phyloP scores from a whole-genome alignment of 306 rosid species.

The Dicorynia guianensis region DNA sequence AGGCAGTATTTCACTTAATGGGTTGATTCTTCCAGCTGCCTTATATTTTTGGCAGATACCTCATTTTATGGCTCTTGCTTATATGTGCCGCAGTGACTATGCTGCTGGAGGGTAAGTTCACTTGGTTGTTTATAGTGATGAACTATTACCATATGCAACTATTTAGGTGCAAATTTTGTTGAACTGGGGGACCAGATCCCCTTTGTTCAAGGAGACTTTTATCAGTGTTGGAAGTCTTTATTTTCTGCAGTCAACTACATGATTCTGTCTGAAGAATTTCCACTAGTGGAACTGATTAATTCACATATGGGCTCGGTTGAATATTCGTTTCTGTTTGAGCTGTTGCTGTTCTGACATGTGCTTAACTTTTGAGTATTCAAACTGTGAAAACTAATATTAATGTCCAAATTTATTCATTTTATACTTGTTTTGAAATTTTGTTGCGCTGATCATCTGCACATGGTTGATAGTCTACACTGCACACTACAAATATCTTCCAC shows the following conservation, averaged over 20 bases:
- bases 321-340: neutral
- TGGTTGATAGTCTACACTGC: constrained; percentile 25
- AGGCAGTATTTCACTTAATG: constrained; percentile 78
- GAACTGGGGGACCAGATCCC: neutral
- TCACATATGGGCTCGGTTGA: neutral
- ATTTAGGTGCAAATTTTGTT: constrained; percentile 8
- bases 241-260: neutral
- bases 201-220: constrained; percentile 26
- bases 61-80: constrained; percentile 99
- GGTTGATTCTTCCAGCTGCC: constrained; percentile 92
- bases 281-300: neutral
- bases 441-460: constrained; percentile 20
- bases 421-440: neutral
- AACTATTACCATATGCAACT: constrained; percentile 9
- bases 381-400: neutral
- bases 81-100: constrained; percentile 87
- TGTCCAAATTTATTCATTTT: neutral
- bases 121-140: constrained; percentile 16
- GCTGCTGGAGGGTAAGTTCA: constrained; percentile 93
- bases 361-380: neutral
- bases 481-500: neutral
- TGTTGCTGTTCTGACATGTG: neutral
- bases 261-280: neutral
- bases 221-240: neutral
- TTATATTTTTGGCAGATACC: constrained; percentile 98